Percentiles rank a stretch among this genome's conserved stretches.
Conservation (phyloP, 2,329 filamentous ascomycete genomes). For the Cordyceps tenuipes region DNA sequence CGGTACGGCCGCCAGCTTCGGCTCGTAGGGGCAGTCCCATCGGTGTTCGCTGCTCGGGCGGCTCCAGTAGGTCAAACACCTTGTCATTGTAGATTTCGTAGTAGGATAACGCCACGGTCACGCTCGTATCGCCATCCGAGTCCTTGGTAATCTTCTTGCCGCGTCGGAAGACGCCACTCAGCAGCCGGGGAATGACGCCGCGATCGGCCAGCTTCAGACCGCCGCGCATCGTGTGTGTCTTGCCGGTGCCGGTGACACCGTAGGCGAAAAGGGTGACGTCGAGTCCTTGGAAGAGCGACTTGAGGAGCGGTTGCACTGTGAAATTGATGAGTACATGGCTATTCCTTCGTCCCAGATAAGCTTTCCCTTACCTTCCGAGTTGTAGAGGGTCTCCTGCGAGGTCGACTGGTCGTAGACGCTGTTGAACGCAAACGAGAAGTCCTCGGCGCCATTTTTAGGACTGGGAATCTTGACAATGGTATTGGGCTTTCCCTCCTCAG, state of each 20-base stretch:
- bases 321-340: not conserved
- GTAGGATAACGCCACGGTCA: conserved; percentile 74
- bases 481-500: conserved; percentile 51
- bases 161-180: conserved; percentile 78
- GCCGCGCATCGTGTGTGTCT: conserved; percentile 93
- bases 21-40: conserved; percentile 74
- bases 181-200: conserved; percentile 76
- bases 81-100: conserved; percentile 98
- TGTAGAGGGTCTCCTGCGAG: conserved; percentile 81
- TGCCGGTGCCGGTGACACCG: conserved; percentile 86
- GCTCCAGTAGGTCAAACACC: conserved; percentile 82
- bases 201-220: conserved; percentile 78
- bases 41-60: conserved; percentile 76
- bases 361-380: conserved; percentile 64
- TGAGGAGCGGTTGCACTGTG: conserved; percentile 77
- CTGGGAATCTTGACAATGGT: conserved; percentile 82
- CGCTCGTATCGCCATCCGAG: conserved; percentile 57
- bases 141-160: conserved; percentile 82
- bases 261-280: conserved; percentile 90
- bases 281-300: conserved; percentile 82
- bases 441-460: conserved; percentile 83
- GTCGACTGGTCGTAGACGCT: conserved; percentile 76
- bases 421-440: conserved; percentile 93
- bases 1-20: conserved; percentile 78
- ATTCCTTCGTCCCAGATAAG: not conserved